Evolutionary conservation across 2,329 filamentous ascomycete species (phyloP).

Genomic region (Beauveria rudraprayagi): DNA sequence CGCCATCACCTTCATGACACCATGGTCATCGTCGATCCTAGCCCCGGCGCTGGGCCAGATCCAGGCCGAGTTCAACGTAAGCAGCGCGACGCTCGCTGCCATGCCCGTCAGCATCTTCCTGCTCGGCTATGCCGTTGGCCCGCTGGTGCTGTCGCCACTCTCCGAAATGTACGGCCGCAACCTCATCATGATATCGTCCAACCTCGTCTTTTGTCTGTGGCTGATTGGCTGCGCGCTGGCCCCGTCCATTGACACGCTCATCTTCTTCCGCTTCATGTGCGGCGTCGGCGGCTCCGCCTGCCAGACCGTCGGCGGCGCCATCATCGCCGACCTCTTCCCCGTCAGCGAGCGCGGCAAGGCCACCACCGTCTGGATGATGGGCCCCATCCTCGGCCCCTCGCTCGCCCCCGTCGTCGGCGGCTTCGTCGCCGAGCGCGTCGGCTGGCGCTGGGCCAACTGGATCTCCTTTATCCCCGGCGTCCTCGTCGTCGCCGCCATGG

Average conservation of each 20-base stretch:
- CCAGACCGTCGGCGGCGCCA: slow-evolving; percentile 46
- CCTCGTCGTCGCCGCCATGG: slow-evolving; percentile 18
- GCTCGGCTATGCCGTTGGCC: slow-evolving; percentile 50
- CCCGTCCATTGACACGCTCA: slow-evolving; percentile 42
- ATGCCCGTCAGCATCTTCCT: slow-evolving; percentile 56
- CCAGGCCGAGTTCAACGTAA: slow-evolving; percentile 33
- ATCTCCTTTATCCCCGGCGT: slow-evolving; percentile 39
- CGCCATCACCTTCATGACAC: slow-evolving; percentile 56
- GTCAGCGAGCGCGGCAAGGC: slow-evolving; percentile 38
- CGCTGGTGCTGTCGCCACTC: slow-evolving; percentile 48
- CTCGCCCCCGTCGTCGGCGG: slow-evolving; percentile 40
- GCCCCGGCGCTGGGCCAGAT: slow-evolving; percentile 41
- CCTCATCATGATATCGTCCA: slow-evolving; percentile 47
- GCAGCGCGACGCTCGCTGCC: slow-evolving; percentile 31
- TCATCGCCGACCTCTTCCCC: slow-evolving; percentile 47
- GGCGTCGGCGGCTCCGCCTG: slow-evolving; percentile 50
- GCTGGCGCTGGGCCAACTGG: slow-evolving; percentile 47
- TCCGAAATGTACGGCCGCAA: slow-evolving; percentile 59
- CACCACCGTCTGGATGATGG: slow-evolving; percentile 44
- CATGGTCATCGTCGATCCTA: slow-evolving; percentile 55
- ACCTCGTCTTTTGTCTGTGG: slow-evolving; percentile 53
- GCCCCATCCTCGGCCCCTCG: slow-evolving; percentile 50
- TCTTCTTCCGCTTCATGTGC: slow-evolving; percentile 51
- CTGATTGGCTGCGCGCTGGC: slow-evolving; percentile 57
- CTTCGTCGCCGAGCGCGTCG: slow-evolving; percentile 39